These are phyloP conservation scores for Globisporangium solare DNA, from an alignment of 352 stramenopile species.

Conservation along the genomic window DNA sequence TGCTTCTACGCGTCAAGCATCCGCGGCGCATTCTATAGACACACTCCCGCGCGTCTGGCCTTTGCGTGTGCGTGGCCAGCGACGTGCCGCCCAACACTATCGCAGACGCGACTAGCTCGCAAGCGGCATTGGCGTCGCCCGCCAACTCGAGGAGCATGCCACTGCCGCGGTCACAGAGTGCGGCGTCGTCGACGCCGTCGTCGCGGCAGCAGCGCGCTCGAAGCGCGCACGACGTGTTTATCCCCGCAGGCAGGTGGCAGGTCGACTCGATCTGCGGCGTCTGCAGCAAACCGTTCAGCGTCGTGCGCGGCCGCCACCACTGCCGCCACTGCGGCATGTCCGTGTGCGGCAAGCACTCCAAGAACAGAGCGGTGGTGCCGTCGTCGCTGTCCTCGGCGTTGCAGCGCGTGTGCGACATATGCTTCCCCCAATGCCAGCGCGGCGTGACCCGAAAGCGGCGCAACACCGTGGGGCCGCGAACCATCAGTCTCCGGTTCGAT, in stretches of 20 bases:
- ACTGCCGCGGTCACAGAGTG: constrained; percentile 1
- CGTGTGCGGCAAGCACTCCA: constrained; percentile 72
- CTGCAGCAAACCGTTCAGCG: constrained; percentile 52
- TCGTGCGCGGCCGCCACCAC: constrained; percentile 68
- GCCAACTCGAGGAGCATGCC: constrained; percentile 7
- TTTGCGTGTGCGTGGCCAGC: not conserved
- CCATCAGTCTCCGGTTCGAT: constrained; percentile 9
- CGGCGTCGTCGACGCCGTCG: not conserved
- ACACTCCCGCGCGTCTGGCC: not conserved
- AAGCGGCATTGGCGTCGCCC: not conserved
- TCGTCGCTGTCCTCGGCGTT: constrained; percentile 54
- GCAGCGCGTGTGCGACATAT: constrained; percentile 75
- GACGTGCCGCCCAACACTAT: not conserved
- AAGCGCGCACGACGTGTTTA: constrained; percentile 44
- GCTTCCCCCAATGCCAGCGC: constrained; percentile 48
- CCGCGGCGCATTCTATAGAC: not conserved
- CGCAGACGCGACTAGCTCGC: not conserved
- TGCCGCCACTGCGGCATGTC: constrained; percentile 72
- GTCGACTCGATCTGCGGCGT: constrained; percentile 51
- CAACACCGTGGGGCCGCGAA: constrained; percentile 14
- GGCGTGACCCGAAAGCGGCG: constrained; percentile 13
- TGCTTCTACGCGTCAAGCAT: too few species aligned
- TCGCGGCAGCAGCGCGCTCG: constrained; percentile 22
- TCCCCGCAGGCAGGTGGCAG: constrained; percentile 54
- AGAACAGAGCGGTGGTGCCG: constrained; percentile 58